Base-by-base conservation (phyloP, 371 early-diverging fungal species). In the Rhizopus stolonifer region DNA sequence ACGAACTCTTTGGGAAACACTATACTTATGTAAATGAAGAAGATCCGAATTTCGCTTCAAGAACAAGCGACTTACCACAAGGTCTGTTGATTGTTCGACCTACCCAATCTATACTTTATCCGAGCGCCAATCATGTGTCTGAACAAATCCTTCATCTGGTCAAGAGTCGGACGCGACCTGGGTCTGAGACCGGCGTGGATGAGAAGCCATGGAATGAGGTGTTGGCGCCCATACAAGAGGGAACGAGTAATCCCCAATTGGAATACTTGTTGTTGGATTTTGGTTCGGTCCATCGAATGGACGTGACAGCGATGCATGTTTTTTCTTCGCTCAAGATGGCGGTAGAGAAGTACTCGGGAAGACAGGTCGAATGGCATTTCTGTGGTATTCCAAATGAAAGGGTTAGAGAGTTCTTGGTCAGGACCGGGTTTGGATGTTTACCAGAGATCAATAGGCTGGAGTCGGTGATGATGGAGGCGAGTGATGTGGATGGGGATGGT, bases 201-300 rank as follows among this genome's bases (percentile, higher is more conserved):
- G 73, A 73, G 40, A 63, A 73, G 2, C 66, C 75, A 2, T 80
- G 80, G 81, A 82, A 74, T 26, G 39, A 31, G 31, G 40, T 29
- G n/a, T n/a, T n/a, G n/a, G n/a, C n/a, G n/a, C n/a, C n/a, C n/a
- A 49, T 15, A 23, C 10, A 22, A 2, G 64, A 60, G 38, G 50
- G 58, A 14, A 22, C 42, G 0, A 25, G 58, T 23, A 45, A 65
- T 22, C 89, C 88, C 1, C 54, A 65, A 9, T 65, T 91, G 10
- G 71, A 81, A 8, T 88, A 91, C 0, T 51, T 94, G 23, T 63
- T 94, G 17, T 70, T 94, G 17, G 92, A 93, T 64, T 81, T 95
- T 52, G 67, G 85, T 0, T 81, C 83, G 6, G 92, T 91, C 21
- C 82, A 85, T 39, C 67, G 74, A 18, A 70, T 93, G 33, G 95